These are phyloP conservation scores for Candida ovalis DNA, from an alignment of 805 yeast genomes.

Conservation along the genomic window DNA sequence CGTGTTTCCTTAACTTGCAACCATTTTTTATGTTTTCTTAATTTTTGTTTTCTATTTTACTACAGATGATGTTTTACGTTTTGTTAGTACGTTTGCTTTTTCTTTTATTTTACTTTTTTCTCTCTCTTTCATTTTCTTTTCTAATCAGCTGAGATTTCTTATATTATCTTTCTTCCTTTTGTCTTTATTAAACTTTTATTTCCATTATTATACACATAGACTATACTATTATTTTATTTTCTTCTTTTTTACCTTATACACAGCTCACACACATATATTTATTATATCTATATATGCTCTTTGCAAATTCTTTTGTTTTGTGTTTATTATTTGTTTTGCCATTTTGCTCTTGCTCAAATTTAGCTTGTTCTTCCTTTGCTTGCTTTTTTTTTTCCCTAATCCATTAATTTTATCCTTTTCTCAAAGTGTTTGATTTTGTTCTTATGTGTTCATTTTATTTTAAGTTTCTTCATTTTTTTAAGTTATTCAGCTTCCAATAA, in stretches of 20 bases:
- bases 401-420: neutral
- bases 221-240: neutral
- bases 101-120: neutral
- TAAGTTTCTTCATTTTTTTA: neutral
- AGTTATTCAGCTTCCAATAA: neutral
- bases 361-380: neutral
- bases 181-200: neutral
- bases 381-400: neutral
- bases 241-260: neutral
- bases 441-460: neutral
- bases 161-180: neutral
- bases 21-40: neutral
- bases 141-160: neutral
- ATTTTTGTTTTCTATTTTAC: neutral
- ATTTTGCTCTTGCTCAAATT: neutral
- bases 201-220: neutral
- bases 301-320: neutral
- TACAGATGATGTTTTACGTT: neutral
- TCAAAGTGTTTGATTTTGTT: neutral
- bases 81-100: neutral
- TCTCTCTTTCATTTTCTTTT: neutral
- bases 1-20: conserved; percentile 1
- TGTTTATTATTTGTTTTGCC: neutral
- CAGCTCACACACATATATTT: neutral
- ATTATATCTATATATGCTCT: neutral